Evolutionary conservation across 176 grass and related monocot genomes (phyloP), one percentile per base, ranked within the genome.

Genomic region (Rhynchospora tenuis): DNA sequence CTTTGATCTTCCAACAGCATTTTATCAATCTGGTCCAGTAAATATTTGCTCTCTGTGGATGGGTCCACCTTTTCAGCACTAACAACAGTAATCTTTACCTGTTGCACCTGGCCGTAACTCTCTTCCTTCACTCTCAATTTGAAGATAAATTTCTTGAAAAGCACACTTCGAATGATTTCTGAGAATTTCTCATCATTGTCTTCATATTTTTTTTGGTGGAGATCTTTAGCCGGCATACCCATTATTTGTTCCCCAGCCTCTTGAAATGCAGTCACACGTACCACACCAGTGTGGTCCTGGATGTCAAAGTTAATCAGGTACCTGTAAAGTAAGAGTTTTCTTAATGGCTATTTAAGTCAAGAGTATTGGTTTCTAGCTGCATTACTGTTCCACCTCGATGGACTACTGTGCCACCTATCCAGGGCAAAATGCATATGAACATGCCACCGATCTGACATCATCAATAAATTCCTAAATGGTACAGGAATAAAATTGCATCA

Each of bases 71-170:
- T 92, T 61, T 91, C 87, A 15, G 92, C 92, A 59, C 87, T 94
- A 3, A 75, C 4, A 13, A 94, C 85, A 48, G 5, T 87, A 66
- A 69, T 83, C 61, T 94, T 98, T 43, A 98, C 24, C 43, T 82
- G 87, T 0, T 51, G 9, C 83, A 93, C 92, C 59, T 90, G n/a
- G n/a, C 90, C 2, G 48, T 79, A 94, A 10, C 61, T 90, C n/a
- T 98, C 95, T 69, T 94, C 90, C 58, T 83, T 80, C 24, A 98
- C 89, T 89, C 86, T 92, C 64, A 98, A 16, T 80, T 93, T 98
- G 72, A 98, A 88, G 14, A 94, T 48, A 85, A 86, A 94, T 86
- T 84, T 78, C 79, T 91, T 70, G 77, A 86, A 98, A 6, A 59
- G 72, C 14, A 81, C 48, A 6, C 38, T 83, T 14, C 89, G 72